Base-by-base conservation (phyloP, 768 basidiomycete species). In the Leccinum subgranulosum region DNA sequence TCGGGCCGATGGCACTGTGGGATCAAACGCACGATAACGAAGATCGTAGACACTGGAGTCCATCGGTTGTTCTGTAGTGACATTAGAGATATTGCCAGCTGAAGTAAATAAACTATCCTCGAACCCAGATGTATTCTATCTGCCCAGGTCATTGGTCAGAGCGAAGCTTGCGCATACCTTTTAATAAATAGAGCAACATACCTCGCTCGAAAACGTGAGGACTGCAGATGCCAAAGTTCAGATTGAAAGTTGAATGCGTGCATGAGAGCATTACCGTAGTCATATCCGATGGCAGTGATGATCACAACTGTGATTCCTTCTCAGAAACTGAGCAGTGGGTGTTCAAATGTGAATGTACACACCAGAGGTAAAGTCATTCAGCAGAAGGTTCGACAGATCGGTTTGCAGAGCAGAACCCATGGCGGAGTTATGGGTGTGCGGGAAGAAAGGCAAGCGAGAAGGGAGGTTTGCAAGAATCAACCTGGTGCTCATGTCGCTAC, bases 71-170 rank as follows among this genome's bases (percentile, higher is more conserved):
- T 48, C 62, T 64, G 9, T 14, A 9, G 29, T n/a, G 19, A 28
- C 3, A 36, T 63, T 11, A 64, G 43, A 28, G 28, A 46, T 19
- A 9, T 7, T 3, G 1, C 36, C 17, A n/a, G 7, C 14, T 23
- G 6, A 15, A 31, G n/a, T 11, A 1, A 19, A 41, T 39, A 2
- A 5, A 34, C 28, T 28, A 6, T 34, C 29, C 14, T 47, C 62
- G 2, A 2, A 64, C 63, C 63, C 63, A 64, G 29, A 64, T 9
- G n/a, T 61, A 53, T 53, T 61, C 36, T 29, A 64, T 21, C 63
- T 64, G 11, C 19, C 6, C n/a, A 19, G 1, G 4, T 23, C 25
- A 12, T 48, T 41, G 10, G n/a, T 41, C 39, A 19, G 39, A 1
- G 36, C 36, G 3, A 29, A 14, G 23, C 11, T 46, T 2, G 27